Base-by-base conservation (phyloP, 1,139 yeast species). In the Geotrichum citri-aurantii region DNA sequence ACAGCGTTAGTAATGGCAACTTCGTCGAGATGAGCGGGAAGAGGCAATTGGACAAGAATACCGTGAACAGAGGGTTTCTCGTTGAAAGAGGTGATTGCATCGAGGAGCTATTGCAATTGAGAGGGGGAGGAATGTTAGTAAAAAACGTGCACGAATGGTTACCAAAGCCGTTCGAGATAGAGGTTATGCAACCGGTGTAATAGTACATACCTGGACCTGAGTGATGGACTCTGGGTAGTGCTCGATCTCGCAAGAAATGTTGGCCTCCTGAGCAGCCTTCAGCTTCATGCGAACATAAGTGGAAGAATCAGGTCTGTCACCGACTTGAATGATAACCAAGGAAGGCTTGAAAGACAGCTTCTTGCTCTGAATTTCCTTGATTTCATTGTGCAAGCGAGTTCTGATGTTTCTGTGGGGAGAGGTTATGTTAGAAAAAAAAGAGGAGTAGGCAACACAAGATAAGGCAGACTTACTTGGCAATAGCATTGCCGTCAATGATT, bases 211-310 rank as follows among this genome's bases (percentile, higher is more conserved):
- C 52, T 72, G 73, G 19, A 65, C 66, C 68, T 77, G 75, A 49
- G 74, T 63, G 48, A 71, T 69, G 48, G 77, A 74, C 63, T 84
- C 95, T 19, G 89, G 83, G 66, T 90, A 79, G 63, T 82, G 83
- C 67, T 86, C 77, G 63, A 89, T 79, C 56, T 82, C 79, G 71
- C 96, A 91, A 37, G 77, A 78, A 65, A 93, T 86, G 61, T 85
- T 83, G 46, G 96, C 93, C 70, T 88, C 95, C 27, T 62, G 65
- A 37, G 98, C 97, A 29, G 98, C 97, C 77, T 86, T 88, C 66
- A 89, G 78, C 77, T 93, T 93, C 96, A 93, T 92, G 66, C 86
- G 84, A 59, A 93, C 97, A 74, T 93, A 93, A n/a, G 97, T 88
- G 55, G 89, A 80, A 12, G 97, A 90, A 72, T 93, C 99, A 47